Base-by-base conservation (phyloP, 495 filamentous ascomycete genomes). In the Monascus purpureus region DNA sequence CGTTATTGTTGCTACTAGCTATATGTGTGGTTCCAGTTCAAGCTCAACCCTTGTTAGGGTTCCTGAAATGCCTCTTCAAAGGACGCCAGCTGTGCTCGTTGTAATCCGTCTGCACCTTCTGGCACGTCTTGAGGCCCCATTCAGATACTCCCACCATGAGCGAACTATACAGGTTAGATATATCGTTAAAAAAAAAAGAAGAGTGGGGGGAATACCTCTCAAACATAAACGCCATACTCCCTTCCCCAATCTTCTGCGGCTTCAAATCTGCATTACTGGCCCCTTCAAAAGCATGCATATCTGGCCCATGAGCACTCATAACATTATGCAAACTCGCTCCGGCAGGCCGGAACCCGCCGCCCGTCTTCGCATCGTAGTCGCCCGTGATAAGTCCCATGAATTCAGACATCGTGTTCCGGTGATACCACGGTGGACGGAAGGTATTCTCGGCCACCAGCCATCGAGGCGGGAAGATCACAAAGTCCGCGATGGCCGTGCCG, bases 91-190 rank as follows among this genome's bases (percentile, higher is more conserved):
- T 88, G 55, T 93, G 79, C 31, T 74, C 72, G 47, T 76, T 88
- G 44, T 94, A 93, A 33, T 69, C 72, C 39, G 73, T 67, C 56
- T 94, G 86, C 23, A 92, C 79, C 63, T 88, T 92, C 45, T 69
- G 63, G 42, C 85, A 93, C 28, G 66, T 75, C 54, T 81, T 77
- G 32, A 93, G 53, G 0, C 83, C 86, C 86, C 86, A 94, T 41
- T 88, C 81, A 11, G 85, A 92, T 9, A 93, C 83, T 3, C 86
- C 86, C 7, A 94, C 70, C 86, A 93, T 92, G 25, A 83, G 52
- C 38, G 67, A 71, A 47, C 77, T 82, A 57, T 64, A 67, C 42
- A 64, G 8, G 27, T 31, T 42, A 19, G 27, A 34, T 29, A 38
- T 17, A 14, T 37, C 11, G 1, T 23, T 13, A n/a, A 9, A 18